Base-by-base conservation (phyloP, 345 rosid genomes). In the Salix viminalis region DNA sequence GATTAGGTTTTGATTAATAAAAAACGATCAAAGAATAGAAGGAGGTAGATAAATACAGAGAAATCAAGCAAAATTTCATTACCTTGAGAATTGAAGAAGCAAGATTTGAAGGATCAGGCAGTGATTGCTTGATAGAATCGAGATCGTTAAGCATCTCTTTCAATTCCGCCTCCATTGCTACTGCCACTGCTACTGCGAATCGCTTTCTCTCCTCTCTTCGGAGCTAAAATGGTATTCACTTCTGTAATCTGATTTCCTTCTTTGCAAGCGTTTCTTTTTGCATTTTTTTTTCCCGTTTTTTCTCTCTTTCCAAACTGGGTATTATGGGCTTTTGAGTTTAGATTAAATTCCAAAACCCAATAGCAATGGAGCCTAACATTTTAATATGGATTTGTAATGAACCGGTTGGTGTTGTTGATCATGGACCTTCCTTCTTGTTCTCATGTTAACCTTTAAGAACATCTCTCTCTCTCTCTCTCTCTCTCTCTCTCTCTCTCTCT, bases 91-190 rank as follows among this genome's bases (percentile, higher is more conserved):
- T 84, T 52, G 91, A 58, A 88, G 44, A 58, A 44, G 88, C 80
- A 16, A 34, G 88, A 76, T 30, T 78, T 76, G 90, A 83, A 77
- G 85, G 85, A 85, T 89, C 92, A 30, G 87, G 84, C 10, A 88
- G 76, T 19, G 92, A 88, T 73, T 72, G 83, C 84, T 84, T 89
- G 79, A 94, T 85, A 52, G 81, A 70, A 50, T 87, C 82, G 4
- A 94, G 93, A 79, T 91, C 97, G 52, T 78, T 85, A 34, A 84
- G 86, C 83, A 92, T 67, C 77, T 82, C 89, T 69, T 86, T 86
- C 84, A 94, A 77, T 85, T 90, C 97, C 32, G 39, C 81, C 87
- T 94, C 98, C 98, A 92, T 92, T 62, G 10, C 76, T 71, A 60
- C 62, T 67, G 36, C 6, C 37, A 34, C 37, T 34, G 37, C 37